Evolutionary conservation across 2,329 filamentous ascomycete genomes (phyloP).

Genomic region (Didymella sp.): DNA sequence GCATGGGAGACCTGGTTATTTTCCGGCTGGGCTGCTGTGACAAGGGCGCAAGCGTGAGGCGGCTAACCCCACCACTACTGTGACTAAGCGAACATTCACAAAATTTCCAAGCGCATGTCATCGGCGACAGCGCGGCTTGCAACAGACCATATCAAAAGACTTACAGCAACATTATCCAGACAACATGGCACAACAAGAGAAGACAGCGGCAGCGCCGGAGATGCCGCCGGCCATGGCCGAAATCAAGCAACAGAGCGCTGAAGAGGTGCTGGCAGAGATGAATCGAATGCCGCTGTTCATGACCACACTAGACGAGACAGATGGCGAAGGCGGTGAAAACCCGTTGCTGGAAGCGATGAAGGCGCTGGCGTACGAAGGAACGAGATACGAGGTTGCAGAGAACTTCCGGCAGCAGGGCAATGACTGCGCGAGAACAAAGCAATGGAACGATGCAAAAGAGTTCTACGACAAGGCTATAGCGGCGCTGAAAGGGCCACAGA

Average conservation of each 20-base stretch:
- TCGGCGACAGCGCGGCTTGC: background rate
- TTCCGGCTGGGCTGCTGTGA: background rate
- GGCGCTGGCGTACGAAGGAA: constrained; percentile 92
- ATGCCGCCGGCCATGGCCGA: constrained; percentile 67
- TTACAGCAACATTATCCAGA: background rate
- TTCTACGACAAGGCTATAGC: constrained; percentile 89
- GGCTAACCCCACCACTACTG: constrained; percentile 22
- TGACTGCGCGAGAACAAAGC: constrained; percentile 76
- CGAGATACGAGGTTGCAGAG: constrained; percentile 77
- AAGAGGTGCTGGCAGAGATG: constrained; percentile 69
- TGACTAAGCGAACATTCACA: constrained; percentile 34
- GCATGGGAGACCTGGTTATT: constrained; percentile 13
- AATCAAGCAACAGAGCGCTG: constrained; percentile 62
- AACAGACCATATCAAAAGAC: background rate
- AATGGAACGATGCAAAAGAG: constrained; percentile 84
- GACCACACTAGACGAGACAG: constrained; percentile 77
- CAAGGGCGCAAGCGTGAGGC: constrained; percentile 5
- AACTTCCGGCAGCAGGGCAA: constrained; percentile 95
- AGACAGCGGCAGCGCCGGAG: constrained; percentile 29
- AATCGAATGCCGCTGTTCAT: constrained; percentile 89
- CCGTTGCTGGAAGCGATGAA: constrained; percentile 83
- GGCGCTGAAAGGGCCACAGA: constrained; percentile 69
- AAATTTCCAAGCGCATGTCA: constrained; percentile 24
- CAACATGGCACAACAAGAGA: constrained; percentile 30
- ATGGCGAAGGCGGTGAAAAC: constrained; percentile 73